Percentiles rank a stretch among this genome's conserved stretches.
These are phyloP conservation scores for Plenodomus tracheiphilus DNA, from an alignment of 2,329 filamentous ascomycete species.

Conservation along the genomic window DNA sequence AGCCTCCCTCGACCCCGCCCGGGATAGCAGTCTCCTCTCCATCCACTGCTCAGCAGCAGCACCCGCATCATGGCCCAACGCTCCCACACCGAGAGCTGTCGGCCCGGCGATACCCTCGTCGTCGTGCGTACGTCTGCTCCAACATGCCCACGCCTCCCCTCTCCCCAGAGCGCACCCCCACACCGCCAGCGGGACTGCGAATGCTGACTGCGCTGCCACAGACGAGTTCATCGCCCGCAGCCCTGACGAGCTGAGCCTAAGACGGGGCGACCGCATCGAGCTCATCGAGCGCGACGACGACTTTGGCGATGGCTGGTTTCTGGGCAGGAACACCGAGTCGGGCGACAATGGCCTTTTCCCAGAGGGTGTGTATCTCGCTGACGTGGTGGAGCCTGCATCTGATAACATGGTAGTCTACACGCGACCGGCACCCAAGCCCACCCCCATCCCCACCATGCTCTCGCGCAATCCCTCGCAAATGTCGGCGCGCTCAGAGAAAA, in stretches of 20 bases:
- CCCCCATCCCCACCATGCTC: conserved; percentile 31
- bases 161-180: too few relatives aligned
- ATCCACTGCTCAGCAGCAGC: too few relatives aligned
- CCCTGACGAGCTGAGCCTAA: conserved; percentile 86
- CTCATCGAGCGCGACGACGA: conserved; percentile 84
- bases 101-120: conserved; percentile 67
- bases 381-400: not conserved
- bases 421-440: conserved; percentile 57
- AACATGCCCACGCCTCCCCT: too few relatives aligned
- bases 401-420: conserved; percentile 59
- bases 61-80: conserved; percentile 34
- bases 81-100: conserved; percentile 53
- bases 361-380: conserved; percentile 63
- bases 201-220: conserved; percentile 43
- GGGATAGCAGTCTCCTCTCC: too few relatives aligned
- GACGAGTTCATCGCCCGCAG: conserved; percentile 92
- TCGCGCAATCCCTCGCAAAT: conserved; percentile 35
- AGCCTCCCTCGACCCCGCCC: not conserved
- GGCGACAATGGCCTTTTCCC: conserved; percentile 79
- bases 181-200: too few relatives aligned
- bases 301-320: conserved; percentile 85
- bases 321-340: conserved; percentile 73
- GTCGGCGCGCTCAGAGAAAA: conserved; percentile 14
- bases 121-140: conserved; percentile 68
- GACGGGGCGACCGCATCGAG: conserved; percentile 82